Percentiles rank a stretch among this genome's conserved stretches.
Evolutionary conservation across 176 grass and related monocot species (phyloP).

Genomic region (Puya raimondii): DNA sequence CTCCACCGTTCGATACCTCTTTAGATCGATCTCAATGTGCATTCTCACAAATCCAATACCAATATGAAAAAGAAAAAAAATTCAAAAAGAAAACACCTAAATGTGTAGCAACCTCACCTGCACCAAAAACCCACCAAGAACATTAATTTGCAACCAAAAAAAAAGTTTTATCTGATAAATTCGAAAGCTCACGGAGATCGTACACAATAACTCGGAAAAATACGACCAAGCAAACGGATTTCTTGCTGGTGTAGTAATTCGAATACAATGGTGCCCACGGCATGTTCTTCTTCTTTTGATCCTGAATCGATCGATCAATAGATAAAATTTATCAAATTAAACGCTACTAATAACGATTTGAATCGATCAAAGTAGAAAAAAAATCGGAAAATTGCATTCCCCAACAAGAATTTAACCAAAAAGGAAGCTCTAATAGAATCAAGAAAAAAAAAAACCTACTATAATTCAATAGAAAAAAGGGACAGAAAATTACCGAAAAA

Average conservation of each 20-base stretch:
- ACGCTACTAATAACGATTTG: too few species aligned
- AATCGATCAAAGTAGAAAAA: neutral
- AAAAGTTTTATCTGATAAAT: neutral
- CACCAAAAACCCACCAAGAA: slow-evolving; percentile 10
- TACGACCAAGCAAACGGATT: slow-evolving; percentile 43
- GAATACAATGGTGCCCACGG: slow-evolving; percentile 47
- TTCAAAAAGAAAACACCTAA: slow-evolving; percentile 5
- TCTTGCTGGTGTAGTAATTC: slow-evolving; percentile 23
- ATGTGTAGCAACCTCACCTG: slow-evolving; percentile 26
- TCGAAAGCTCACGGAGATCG: neutral
- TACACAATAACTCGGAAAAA: slow-evolving; percentile 72
- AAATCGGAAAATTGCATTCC: neutral
- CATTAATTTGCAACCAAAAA: slow-evolving; percentile 12
- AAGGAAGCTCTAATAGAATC: neutral
- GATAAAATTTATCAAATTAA: neutral
- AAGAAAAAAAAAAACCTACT: neutral
- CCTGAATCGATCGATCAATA: slow-evolving; percentile 1
- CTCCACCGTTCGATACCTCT: slow-evolving; percentile 55
- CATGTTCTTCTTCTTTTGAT: slow-evolving; percentile 37
- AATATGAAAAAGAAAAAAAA: slow-evolving; percentile 19
- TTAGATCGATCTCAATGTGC: slow-evolving; percentile 55
- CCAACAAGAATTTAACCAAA: slow-evolving; percentile 8
- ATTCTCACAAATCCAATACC: slow-evolving; percentile 46
- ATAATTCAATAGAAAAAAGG: neutral
- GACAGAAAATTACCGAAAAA: slow-evolving; percentile 15